A percentile compares a stretch with the other conserved stretches of the same genome.
Conservation (phyloP, 257 asterid species). For the Nicotiana tabacum region DNA sequence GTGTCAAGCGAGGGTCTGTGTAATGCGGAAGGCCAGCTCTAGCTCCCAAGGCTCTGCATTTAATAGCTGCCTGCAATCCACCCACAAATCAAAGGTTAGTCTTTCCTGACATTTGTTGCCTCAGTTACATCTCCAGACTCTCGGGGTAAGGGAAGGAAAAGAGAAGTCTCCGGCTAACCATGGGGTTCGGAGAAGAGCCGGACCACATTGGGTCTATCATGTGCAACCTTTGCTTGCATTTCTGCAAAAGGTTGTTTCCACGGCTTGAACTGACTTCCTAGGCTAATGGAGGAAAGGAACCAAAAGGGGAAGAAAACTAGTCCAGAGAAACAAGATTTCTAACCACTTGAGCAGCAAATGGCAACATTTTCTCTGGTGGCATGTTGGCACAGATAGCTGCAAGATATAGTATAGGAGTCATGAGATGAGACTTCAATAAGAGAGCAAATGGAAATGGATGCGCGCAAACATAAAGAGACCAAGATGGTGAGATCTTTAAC, state of each 20-base stretch:
- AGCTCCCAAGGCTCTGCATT: slow-evolving; percentile 89
- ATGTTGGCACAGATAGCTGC: slow-evolving; percentile 79
- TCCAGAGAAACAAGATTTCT: slow-evolving; percentile 20
- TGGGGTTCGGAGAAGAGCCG: too few relatives aligned
- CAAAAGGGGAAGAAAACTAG: neutral
- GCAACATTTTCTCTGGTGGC: slow-evolving; percentile 80
- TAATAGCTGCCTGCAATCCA: slow-evolving; percentile 68
- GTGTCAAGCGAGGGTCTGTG: slow-evolving; percentile 57
- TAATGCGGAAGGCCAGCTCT: slow-evolving; percentile 73
- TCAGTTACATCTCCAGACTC: neutral
- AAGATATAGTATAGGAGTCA: neutral
- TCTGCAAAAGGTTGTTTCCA: neutral
- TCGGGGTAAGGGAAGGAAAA: neutral
- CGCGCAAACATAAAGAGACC: neutral
- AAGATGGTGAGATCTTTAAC: neutral
- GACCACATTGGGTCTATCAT: neutral
- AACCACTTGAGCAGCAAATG: slow-evolving; percentile 98
- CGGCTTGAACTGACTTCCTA: neutral
- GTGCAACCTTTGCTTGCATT: neutral
- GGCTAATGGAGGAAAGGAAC: neutral
- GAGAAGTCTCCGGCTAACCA: too few relatives aligned
- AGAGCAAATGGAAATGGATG: neutral
- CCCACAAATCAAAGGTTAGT: neutral
- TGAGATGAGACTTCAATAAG: neutral
- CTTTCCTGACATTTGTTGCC: neutral